phyloP scores from a whole-genome alignment of 2,329 filamentous ascomycete genomes.

The Trichoderma koningiopsis region DNA sequence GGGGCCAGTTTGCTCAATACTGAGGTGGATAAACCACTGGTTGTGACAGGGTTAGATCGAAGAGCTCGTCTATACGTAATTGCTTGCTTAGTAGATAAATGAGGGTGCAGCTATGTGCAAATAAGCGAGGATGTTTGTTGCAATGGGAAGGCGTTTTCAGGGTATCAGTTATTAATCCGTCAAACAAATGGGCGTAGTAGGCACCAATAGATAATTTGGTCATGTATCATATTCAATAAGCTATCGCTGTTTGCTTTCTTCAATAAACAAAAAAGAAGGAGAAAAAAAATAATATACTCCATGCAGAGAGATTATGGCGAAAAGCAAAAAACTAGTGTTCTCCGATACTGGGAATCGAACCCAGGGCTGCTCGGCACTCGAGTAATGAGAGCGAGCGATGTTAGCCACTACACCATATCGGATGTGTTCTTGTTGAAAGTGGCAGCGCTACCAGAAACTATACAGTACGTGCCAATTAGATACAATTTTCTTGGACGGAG shows the following conservation, averaged over 20 bases:
- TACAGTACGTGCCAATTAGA: not conserved
- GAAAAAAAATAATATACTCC: not conserved
- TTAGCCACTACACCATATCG: constrained; percentile 44
- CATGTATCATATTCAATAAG: not conserved
- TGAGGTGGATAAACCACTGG: not conserved
- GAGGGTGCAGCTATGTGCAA: not conserved
- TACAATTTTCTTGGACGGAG: no score
- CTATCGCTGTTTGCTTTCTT: not conserved
- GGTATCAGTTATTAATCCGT: not conserved
- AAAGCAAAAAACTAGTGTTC: not conserved
- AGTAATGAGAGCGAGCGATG: constrained; percentile 37
- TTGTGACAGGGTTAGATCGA: not conserved
- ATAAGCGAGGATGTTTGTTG: not conserved
- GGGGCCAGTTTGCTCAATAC: constrained; percentile 43
- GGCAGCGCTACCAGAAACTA: not conserved
- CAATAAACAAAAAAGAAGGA: not conserved
- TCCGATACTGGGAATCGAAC: constrained; percentile 30
- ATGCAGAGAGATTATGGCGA: no score
- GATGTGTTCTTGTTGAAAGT: constrained; percentile 26
- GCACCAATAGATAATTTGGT: not conserved
- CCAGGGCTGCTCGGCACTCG: constrained; percentile 28
- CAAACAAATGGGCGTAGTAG: not conserved
- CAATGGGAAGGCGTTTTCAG: not conserved
- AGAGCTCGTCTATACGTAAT: not conserved
- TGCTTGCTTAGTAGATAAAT: not conserved